Conservation (phyloP, 2,329 filamentous ascomycete genomes). For the Penicillium digitatum region DNA sequence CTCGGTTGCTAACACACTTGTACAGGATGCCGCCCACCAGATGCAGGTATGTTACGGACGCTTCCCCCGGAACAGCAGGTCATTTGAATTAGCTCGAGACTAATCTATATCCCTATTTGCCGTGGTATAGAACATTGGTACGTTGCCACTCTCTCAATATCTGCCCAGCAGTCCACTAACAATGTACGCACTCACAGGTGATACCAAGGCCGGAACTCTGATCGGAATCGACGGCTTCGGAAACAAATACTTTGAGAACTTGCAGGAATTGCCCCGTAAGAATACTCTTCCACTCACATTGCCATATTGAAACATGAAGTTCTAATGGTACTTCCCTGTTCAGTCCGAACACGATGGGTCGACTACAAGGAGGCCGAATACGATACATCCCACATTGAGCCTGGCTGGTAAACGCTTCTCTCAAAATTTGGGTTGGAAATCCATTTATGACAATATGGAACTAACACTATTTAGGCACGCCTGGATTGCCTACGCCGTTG, state of each 20-base stretch:
- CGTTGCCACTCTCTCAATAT: conserved; percentile 9
- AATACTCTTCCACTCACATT: conserved; percentile 1
- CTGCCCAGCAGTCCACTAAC: conserved; percentile 20
- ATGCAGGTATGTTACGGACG: conserved; percentile 63
- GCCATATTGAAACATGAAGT: conserved; percentile 2
- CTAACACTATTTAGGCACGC: conserved; percentile 62
- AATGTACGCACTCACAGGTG: conserved; percentile 56
- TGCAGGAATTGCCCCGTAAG: conserved; percentile 86
- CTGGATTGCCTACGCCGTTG: conserved; percentile 92
- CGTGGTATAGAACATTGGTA: conserved; percentile 43
- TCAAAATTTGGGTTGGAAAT: not conserved
- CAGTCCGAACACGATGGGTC: conserved; percentile 94
- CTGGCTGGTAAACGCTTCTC: conserved; percentile 63
- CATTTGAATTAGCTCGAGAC: conserved; percentile 14
- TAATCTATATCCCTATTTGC: conserved; percentile 18
- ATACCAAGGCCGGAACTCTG: conserved; percentile 89
- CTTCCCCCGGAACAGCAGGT: conserved; percentile 6
- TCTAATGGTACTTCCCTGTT: conserved; percentile 13
- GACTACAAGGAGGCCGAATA: conserved; percentile 84
- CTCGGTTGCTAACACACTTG: conserved; percentile 37
- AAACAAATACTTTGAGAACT: conserved; percentile 98
- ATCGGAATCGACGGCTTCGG: conserved; percentile 84
- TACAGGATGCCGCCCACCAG: conserved; percentile 84
- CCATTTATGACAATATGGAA: not conserved
- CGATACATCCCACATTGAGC: conserved; percentile 69